A percentile compares a stretch with the other conserved stretches of the same genome.
Conservation (phyloP, 441 rosid species). For the California macrophylla region DNA sequence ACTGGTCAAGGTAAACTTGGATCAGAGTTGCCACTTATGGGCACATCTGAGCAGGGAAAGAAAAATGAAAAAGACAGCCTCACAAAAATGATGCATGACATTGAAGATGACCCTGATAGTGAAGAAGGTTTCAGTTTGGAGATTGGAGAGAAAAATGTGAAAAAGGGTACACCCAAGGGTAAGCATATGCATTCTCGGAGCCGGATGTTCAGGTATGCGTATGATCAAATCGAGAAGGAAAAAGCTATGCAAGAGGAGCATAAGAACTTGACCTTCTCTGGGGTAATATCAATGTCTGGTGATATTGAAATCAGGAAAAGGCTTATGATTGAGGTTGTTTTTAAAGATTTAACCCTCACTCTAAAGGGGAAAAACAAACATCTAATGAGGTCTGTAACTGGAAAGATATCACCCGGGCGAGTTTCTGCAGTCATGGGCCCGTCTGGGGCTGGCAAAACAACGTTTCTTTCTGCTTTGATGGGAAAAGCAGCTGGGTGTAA, state of each 20-base stretch:
- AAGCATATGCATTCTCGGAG: slow-evolving; percentile 79
- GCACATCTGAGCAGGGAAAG: slow-evolving; percentile 22
- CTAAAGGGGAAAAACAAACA: slow-evolving; percentile 72
- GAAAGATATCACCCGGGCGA: slow-evolving; percentile 77
- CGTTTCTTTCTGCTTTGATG: slow-evolving; percentile 83
- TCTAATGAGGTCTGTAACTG: slow-evolving; percentile 78
- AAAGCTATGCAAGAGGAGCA: slow-evolving; percentile 80
- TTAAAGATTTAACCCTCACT: slow-evolving; percentile 73
- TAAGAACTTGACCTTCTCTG: slow-evolving; percentile 79
- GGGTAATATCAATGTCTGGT: slow-evolving; percentile 76
- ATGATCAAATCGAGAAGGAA: slow-evolving; percentile 88
- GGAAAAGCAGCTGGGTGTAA: slow-evolving; percentile 80
- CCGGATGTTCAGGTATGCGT: slow-evolving; percentile 91
- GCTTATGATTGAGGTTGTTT: slow-evolving; percentile 62
- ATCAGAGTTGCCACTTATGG: slow-evolving; percentile 3
- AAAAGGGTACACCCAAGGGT: slow-evolving; percentile 64
- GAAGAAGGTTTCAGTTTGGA: slow-evolving; percentile 50
- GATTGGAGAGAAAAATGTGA: slow-evolving; percentile 59
- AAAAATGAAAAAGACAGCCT: slow-evolving; percentile 34
- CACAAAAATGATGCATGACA: slow-evolving; percentile 64
- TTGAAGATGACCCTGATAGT: slow-evolving; percentile 60
- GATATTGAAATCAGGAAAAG: slow-evolving; percentile 59
- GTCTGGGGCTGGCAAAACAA: slow-evolving; percentile 98
- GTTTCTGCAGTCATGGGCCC: slow-evolving; percentile 99
- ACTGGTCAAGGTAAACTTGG: slow-evolving; percentile 4